phyloP scores from a whole-genome alignment of 192 early-diverging fungal species.

The Paraglomus brasilianum region DNA sequence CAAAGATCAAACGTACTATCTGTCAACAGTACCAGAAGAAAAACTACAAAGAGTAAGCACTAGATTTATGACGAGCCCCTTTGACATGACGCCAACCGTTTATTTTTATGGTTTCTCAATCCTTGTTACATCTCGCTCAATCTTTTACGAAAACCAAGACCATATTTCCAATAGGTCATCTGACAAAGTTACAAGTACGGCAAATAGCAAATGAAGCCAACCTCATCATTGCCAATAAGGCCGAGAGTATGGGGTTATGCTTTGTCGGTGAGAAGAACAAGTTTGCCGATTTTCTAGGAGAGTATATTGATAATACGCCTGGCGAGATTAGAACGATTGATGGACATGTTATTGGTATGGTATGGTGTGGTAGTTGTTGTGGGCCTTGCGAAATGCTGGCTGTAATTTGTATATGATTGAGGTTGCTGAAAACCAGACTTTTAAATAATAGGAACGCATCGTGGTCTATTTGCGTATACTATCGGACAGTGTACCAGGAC shows the following conservation, averaged over 20 bases:
- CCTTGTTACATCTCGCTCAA: neutral
- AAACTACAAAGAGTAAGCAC: slow-evolving; percentile 41
- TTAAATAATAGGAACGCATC: slow-evolving; percentile 51
- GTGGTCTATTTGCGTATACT: slow-evolving; percentile 70
- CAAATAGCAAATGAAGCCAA: slow-evolving; percentile 55
- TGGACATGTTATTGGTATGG: slow-evolving; percentile 35
- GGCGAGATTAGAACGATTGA: slow-evolving; percentile 29
- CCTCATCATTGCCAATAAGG: slow-evolving; percentile 62
- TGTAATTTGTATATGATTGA: slow-evolving; percentile 39
- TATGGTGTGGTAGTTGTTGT: slow-evolving; percentile 51
- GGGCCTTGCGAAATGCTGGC: slow-evolving; percentile 36
- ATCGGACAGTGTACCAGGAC: slow-evolving; percentile 80
- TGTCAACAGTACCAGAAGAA: slow-evolving; percentile 60
- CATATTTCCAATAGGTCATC: slow-evolving; percentile 80
- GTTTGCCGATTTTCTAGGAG: slow-evolving; percentile 76
- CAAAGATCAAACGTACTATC: slow-evolving; percentile 96
- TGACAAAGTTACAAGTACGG: slow-evolving; percentile 75
- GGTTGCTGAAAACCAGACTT: slow-evolving; percentile 15
- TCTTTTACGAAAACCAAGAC: slow-evolving; percentile 36
- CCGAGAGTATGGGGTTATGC: slow-evolving; percentile 95
- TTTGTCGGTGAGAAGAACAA: slow-evolving; percentile 81
- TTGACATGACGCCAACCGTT: neutral
- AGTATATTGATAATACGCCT: slow-evolving; percentile 35
- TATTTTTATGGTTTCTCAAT: neutral
- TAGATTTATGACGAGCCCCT: neutral